A percentile compares a stretch with the other conserved stretches of the same genome.
phyloP scores from a whole-genome alignment of 2,329 filamentous ascomycete species.

The Chalara sp. region DNA sequence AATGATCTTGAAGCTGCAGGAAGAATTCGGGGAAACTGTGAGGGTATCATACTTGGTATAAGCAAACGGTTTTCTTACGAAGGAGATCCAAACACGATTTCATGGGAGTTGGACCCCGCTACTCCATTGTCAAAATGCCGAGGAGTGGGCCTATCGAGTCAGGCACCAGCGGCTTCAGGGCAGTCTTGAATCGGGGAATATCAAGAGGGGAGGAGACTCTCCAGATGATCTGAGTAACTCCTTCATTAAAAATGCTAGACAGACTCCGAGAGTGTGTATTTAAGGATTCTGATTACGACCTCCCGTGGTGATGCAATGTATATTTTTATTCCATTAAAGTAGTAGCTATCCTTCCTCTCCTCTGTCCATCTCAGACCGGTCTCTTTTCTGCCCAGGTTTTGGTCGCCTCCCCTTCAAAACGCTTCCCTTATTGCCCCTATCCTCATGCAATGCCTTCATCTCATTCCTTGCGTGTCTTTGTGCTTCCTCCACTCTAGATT shows the following conservation, averaged over 20 bases:
- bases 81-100: too few relatives aligned
- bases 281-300: too few relatives aligned
- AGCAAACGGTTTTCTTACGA: background rate
- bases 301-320: too few relatives aligned
- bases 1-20: slow-evolving; percentile 14
- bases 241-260: too few relatives aligned
- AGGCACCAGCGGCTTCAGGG: too few relatives aligned
- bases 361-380: slow-evolving; percentile 38
- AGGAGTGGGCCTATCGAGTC: too few relatives aligned
- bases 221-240: too few relatives aligned
- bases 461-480: slow-evolving; percentile 72
- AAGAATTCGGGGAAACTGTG: slow-evolving; percentile 7
- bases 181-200: too few relatives aligned
- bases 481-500: slow-evolving; percentile 71
- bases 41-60: slow-evolving; percentile 9
- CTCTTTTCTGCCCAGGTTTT: slow-evolving; percentile 37
- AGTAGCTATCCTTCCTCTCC: slow-evolving; percentile 24
- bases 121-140: too few relatives aligned
- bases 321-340: background rate
- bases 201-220: too few relatives aligned
- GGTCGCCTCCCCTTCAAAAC: slow-evolving; percentile 44
- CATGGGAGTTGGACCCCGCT: too few relatives aligned
- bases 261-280: too few relatives aligned
- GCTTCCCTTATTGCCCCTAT: slow-evolving; percentile 43
- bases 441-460: slow-evolving; percentile 75